A percentile compares a stretch with the other conserved stretches of the same genome.
These are phyloP conservation scores for Penicillium olsonii DNA, from an alignment of 2,329 filamentous ascomycete genomes.

Conservation along the genomic window DNA sequence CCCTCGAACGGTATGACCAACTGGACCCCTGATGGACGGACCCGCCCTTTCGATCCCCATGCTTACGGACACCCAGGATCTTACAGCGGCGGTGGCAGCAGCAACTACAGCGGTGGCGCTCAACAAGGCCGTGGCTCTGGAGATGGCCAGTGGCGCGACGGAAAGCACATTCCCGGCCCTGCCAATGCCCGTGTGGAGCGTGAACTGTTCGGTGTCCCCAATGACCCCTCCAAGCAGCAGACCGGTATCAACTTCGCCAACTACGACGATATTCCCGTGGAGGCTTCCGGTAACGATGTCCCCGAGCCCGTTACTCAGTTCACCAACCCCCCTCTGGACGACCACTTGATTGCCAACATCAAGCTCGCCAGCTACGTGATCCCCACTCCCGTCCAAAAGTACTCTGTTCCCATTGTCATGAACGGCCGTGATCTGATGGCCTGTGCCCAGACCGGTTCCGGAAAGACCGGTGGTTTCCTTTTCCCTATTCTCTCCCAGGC, in stretches of 20 bases:
- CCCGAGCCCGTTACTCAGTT: slow-evolving; percentile 89
- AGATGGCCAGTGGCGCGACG: slow-evolving; percentile 94
- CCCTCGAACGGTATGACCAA: slow-evolving; percentile 42
- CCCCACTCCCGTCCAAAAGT: slow-evolving; percentile 97
- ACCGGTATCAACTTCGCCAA: slow-evolving; percentile 99
- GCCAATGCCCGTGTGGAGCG: slow-evolving; percentile 87
- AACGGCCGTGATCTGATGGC: slow-evolving; percentile 97
- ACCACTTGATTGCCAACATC: slow-evolving; percentile 92
- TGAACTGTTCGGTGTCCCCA: slow-evolving; percentile 87
- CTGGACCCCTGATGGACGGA: slow-evolving; percentile 41
- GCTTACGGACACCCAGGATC: slow-evolving; percentile 61
- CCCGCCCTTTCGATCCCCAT: slow-evolving; percentile 58
- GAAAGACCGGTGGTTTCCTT: slow-evolving; percentile 99
- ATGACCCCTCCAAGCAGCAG: slow-evolving; percentile 93
- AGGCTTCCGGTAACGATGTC: slow-evolving; percentile 90
- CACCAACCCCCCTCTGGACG: slow-evolving; percentile 91
- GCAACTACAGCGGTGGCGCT: slow-evolving; percentile 41
- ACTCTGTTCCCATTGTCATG: slow-evolving; percentile 99
- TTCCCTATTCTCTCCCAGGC: slow-evolving; percentile 99
- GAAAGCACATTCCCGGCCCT: slow-evolving; percentile 91
- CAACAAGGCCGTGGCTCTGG: slow-evolving; percentile 72
- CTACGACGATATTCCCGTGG: slow-evolving; percentile 98
- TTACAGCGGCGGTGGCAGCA: slow-evolving; percentile 51
- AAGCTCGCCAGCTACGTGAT: slow-evolving; percentile 91
- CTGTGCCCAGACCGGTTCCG: slow-evolving; percentile 98